These are phyloP conservation scores for Cephaloascus albidus DNA, from an alignment of 805 yeast genomes.

Conservation along the genomic window DNA sequence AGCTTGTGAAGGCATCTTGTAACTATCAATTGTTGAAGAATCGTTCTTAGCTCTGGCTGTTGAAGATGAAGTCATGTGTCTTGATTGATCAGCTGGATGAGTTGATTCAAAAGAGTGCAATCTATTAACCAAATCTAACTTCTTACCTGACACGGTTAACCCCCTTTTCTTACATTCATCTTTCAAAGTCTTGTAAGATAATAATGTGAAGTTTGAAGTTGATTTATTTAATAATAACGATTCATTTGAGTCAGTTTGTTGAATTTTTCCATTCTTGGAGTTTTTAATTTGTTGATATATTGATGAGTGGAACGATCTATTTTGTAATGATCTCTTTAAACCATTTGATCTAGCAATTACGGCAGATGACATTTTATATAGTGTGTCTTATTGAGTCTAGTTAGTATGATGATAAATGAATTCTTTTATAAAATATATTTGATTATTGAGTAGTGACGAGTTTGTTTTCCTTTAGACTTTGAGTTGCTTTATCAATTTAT, in stretches of 20 bases:
- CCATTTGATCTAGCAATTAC: no score
- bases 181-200: conserved; percentile 48
- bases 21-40: conserved; percentile 47
- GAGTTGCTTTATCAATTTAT: no score
- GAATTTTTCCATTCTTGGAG: background rate
- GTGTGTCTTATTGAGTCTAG: no score
- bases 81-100: background rate
- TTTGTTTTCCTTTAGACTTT: no score
- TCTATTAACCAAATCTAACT: conserved; percentile 42
- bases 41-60: conserved; percentile 39
- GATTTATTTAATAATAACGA: background rate
- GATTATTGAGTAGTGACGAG: no score
- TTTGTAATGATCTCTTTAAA: no score
- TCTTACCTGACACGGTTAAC: conserved; percentile 51
- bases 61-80: conserved; percentile 1
- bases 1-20: conserved; percentile 37
- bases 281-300: background rate
- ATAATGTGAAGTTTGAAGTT: conserved; percentile 8
- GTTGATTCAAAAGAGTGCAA: conserved; percentile 7
- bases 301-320: no score
- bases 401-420: no score
- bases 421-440: no score
- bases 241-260: background rate
- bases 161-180: conserved; percentile 53
- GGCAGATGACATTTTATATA: no score